These are phyloP conservation scores for Apiospora saccharicola DNA, from an alignment of 2,329 filamentous ascomycete species.

Conservation along the genomic window DNA sequence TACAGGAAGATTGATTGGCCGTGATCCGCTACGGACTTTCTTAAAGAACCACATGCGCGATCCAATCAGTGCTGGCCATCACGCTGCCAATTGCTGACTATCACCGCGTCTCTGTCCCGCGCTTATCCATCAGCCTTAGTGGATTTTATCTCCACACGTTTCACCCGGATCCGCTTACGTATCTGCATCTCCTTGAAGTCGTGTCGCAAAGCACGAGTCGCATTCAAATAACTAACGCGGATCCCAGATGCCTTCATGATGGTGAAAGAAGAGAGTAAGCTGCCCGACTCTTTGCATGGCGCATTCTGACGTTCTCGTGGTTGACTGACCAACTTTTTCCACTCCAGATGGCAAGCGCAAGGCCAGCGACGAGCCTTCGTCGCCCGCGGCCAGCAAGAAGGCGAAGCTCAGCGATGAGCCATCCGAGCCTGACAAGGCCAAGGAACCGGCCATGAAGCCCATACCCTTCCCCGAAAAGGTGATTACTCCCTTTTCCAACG, in stretches of 20 bases:
- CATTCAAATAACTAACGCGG: conserved; percentile 7
- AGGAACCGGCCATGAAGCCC: conserved; percentile 63
- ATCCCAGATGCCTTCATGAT: conserved; percentile 32
- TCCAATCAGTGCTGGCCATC: neutral
- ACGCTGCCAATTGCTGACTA: neutral
- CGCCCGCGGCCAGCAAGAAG: conserved; percentile 69
- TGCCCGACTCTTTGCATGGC: neutral
- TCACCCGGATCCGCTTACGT: conserved; percentile 22
- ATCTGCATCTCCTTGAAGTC: conserved; percentile 22
- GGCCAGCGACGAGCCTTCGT: conserved; percentile 70
- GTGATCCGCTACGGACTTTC: neutral
- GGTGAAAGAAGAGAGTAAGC: conserved; percentile 52
- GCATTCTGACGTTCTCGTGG: neutral
- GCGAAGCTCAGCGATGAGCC: conserved; percentile 59
- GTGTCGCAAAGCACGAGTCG: conserved; percentile 20
- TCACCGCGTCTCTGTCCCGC: conserved; percentile 6
- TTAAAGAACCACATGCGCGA: neutral
- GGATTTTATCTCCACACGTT: conserved; percentile 23
- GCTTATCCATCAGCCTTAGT: conserved; percentile 20
- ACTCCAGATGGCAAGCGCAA: conserved; percentile 72
- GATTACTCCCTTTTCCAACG: conserved; percentile 26
- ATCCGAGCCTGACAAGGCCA: conserved; percentile 44
- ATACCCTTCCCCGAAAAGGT: conserved; percentile 93
- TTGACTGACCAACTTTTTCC: conserved; percentile 26
- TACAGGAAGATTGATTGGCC: neutral